phyloP scores from a whole-genome alignment of 2,329 filamentous ascomycete genomes.

The Didymella segeticola region DNA sequence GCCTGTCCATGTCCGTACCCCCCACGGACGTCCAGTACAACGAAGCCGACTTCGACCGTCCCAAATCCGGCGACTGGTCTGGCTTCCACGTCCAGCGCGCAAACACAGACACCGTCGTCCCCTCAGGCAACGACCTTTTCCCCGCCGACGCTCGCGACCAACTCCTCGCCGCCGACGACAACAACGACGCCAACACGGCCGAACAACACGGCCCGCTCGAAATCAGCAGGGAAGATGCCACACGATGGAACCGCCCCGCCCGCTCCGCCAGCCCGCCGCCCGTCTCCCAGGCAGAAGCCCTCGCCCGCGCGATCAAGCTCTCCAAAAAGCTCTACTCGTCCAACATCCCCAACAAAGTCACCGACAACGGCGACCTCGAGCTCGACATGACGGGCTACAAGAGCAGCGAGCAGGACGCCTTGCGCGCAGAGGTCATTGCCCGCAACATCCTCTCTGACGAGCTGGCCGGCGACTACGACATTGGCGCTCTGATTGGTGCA shows the following conservation, averaged over 20 bases:
- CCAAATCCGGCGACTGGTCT: constrained; percentile 47
- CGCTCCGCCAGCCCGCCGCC: constrained; percentile 80
- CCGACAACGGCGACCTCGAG: constrained; percentile 92
- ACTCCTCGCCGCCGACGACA: too few relatives aligned
- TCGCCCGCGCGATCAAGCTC: constrained; percentile 81
- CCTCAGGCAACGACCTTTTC: constrained; percentile 51
- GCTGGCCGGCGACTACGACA: constrained; percentile 92
- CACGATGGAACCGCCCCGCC: constrained; percentile 43
- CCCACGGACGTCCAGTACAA: constrained; percentile 29
- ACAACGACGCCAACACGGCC: constrained; percentile 31
- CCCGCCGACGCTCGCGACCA: too few relatives aligned
- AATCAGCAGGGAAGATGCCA: constrained; percentile 44
- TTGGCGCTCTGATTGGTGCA: constrained; percentile 91
- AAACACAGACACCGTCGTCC: constrained; percentile 62
- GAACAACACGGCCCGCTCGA: constrained; percentile 38
- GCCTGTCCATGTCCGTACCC: constrained; percentile 41
- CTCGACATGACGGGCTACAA: constrained; percentile 98
- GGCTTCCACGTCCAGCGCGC: constrained; percentile 51
- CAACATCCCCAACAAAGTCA: constrained; percentile 94
- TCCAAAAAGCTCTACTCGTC: constrained; percentile 87
- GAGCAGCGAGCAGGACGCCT: constrained; percentile 87
- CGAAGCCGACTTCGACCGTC: constrained; percentile 26
- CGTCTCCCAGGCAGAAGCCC: constrained; percentile 73
- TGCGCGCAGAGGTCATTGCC: constrained; percentile 91
- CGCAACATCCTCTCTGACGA: constrained; percentile 92